These are phyloP conservation scores for Saturnispora diversa DNA, from an alignment of 805 yeast genomes.

Conservation along the genomic window DNA sequence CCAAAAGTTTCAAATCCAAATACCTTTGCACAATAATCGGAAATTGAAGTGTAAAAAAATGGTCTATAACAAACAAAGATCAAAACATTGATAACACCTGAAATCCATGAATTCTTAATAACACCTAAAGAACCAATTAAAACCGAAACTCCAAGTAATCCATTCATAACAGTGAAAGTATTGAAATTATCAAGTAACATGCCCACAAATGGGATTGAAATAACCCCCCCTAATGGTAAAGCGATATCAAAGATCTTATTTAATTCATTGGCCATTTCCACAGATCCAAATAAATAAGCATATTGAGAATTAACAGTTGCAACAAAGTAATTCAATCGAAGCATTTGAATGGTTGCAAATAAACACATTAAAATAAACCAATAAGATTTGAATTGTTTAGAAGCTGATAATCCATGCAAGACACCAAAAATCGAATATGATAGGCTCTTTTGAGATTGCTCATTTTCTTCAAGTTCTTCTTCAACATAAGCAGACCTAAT, in stretches of 20 bases:
- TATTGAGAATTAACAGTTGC: slow-evolving; percentile 53
- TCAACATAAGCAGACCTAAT: slow-evolving; percentile 45
- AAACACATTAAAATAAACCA: slow-evolving; percentile 45
- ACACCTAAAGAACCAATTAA: slow-evolving; percentile 43
- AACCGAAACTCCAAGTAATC: slow-evolving; percentile 35
- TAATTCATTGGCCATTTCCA: slow-evolving; percentile 31
- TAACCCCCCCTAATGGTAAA: slow-evolving; percentile 48
- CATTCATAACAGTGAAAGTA: slow-evolving; percentile 36
- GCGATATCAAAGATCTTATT: slow-evolving; percentile 45
- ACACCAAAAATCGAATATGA: slow-evolving; percentile 45
- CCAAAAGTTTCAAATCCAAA: slow-evolving; percentile 58
- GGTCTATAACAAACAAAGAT: slow-evolving; percentile 49
- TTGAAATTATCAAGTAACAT: slow-evolving; percentile 41
- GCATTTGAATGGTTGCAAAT: slow-evolving; percentile 49
- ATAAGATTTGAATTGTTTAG: slow-evolving; percentile 41
- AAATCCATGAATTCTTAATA: slow-evolving; percentile 30
- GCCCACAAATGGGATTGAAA: slow-evolving; percentile 49
- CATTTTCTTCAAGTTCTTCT: slow-evolving; percentile 36
- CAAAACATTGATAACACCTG: slow-evolving; percentile 39
- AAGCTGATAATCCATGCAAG: slow-evolving; percentile 44
- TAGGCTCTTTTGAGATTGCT: slow-evolving; percentile 21
- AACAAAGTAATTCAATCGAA: slow-evolving; percentile 49
- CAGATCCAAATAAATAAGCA: slow-evolving; percentile 36
- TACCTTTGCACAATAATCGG: slow-evolving; percentile 54
- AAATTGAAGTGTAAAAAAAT: slow-evolving; percentile 48